Evolutionary conservation across 129 eudicot species (phyloP).

Genomic region (Apium graveolens): DNA sequence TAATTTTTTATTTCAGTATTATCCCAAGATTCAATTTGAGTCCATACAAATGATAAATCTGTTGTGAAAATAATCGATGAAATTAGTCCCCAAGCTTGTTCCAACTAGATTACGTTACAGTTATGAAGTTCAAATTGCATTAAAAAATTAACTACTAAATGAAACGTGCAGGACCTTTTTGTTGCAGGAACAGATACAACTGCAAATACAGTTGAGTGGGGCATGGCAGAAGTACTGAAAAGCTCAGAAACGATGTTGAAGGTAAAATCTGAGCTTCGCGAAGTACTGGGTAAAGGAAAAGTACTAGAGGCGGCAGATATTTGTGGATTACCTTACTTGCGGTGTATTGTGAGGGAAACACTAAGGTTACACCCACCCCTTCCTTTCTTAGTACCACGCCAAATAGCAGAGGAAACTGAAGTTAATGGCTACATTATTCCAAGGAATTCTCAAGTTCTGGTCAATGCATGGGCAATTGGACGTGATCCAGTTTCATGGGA

Average conservation of each 20-base stretch:
- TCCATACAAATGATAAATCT: not conserved
- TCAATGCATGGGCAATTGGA: no score
- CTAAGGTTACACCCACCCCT: constrained; percentile 38
- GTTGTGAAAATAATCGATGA: no score
- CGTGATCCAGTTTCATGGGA: no score
- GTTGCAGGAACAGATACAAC: constrained; percentile 65
- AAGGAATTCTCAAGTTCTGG: constrained; percentile 2
- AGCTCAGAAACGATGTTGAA: constrained; percentile 33
- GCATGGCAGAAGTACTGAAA: no score
- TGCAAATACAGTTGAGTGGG: no score
- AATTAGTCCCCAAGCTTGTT: no score
- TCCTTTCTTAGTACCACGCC: constrained; percentile 30
- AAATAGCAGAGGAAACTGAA: constrained; percentile 26
- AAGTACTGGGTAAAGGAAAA: no score
- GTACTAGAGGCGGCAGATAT: no score
- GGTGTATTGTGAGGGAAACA: constrained; percentile 40
- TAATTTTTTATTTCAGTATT: no score
- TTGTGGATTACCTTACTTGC: no score
- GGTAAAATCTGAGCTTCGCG: constrained; percentile 59
- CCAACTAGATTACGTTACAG: no score
- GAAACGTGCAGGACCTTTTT: constrained; percentile 40
- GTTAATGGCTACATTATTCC: constrained; percentile 6
- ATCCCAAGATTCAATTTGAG: no score
- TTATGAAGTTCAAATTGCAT: not conserved
- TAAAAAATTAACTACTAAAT: not conserved